A percentile compares a stretch with the other conserved stretches of the same genome.
phyloP scores from a whole-genome alignment of 2,329 filamentous ascomycete genomes.

The Aspergillus puulaauensis region DNA sequence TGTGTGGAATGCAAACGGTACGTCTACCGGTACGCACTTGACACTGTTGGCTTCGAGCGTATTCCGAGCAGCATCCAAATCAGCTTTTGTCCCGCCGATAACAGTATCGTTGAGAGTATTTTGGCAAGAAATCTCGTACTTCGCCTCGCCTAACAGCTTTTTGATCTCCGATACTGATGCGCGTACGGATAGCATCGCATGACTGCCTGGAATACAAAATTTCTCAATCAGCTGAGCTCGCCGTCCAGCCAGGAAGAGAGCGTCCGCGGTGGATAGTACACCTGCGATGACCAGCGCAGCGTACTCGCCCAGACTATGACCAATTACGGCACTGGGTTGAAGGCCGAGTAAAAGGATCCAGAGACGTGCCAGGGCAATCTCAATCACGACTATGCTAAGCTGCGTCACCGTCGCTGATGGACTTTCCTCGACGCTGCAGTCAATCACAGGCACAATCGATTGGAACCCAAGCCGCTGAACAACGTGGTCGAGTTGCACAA shows the following conservation, averaged over 20 bases:
- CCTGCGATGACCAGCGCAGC: conserved; percentile 34
- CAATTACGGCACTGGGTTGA: conserved; percentile 54
- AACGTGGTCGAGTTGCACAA: conserved; percentile 25
- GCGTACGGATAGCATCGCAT: conserved; percentile 64
- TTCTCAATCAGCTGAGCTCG: conserved; percentile 67
- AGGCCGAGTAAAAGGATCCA: conserved; percentile 32
- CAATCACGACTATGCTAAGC: conserved; percentile 34
- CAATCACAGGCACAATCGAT: conserved; percentile 22
- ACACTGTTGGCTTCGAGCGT: conserved; percentile 54
- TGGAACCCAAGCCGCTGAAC: conserved; percentile 25
- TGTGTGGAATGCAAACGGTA: conserved; percentile 59
- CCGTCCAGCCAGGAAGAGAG: conserved; percentile 65
- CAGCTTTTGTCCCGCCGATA: conserved; percentile 59
- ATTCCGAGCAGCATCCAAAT: conserved; percentile 56
- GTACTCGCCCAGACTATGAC: conserved; percentile 42
- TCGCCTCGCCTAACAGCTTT: conserved; percentile 24
- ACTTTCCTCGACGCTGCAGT: conserved; percentile 40
- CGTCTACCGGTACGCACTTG: conserved; percentile 62
- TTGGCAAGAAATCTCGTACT: conserved; percentile 64
- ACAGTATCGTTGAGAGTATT: conserved; percentile 76
- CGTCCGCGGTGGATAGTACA: conserved; percentile 33
- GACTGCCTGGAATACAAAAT: conserved; percentile 65
- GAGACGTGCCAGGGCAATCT: conserved; percentile 41
- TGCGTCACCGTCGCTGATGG: conserved; percentile 29
- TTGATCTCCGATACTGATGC: conserved; percentile 43